Percentiles rank a stretch among this genome's conserved stretches.
phyloP scores from a whole-genome alignment of 305 asterid genomes.

The Fraxinus paxiana region DNA sequence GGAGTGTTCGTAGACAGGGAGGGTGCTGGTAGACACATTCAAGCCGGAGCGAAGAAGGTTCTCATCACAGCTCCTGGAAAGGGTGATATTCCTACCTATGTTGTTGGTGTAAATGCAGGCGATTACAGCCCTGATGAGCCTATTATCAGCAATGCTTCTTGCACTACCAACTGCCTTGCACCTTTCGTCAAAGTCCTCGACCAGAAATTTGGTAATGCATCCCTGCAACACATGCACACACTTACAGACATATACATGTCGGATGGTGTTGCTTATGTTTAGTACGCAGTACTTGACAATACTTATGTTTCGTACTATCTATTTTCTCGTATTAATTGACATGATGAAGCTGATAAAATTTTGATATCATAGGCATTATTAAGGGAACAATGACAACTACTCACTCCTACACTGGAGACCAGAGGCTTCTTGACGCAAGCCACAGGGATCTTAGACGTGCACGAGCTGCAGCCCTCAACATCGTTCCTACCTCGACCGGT shows the following conservation, averaged over 20 bases:
- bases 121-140: slow-evolving; percentile 56
- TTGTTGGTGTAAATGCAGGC: slow-evolving; percentile 82
- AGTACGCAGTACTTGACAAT: background rate
- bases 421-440: slow-evolving; percentile 91
- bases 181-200: slow-evolving; percentile 92
- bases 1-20: slow-evolving; percentile 91
- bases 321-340: background rate
- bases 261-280: background rate
- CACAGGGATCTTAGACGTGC: slow-evolving; percentile 95
- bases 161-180: slow-evolving; percentile 97
- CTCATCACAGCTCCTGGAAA: slow-evolving; percentile 93
- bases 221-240: background rate
- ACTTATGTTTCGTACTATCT: background rate
- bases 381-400: slow-evolving; percentile 99
- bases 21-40: slow-evolving; percentile 83
- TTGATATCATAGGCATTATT: slow-evolving; percentile 51
- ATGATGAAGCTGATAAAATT: background rate
- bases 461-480: slow-evolving; percentile 88
- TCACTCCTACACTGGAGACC: slow-evolving; percentile 97
- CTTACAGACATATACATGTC: background rate
- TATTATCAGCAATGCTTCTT: slow-evolving; percentile 90
- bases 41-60: slow-evolving; percentile 92
- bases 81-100: slow-evolving; percentile 90
- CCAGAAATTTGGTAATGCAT: slow-evolving; percentile 67
- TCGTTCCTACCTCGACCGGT: slow-evolving; percentile 90